Percentiles rank a stretch among this genome's conserved stretches.
Conservation (phyloP, 164 flowering plant genomes). For the Aristolochia contorta region DNA sequence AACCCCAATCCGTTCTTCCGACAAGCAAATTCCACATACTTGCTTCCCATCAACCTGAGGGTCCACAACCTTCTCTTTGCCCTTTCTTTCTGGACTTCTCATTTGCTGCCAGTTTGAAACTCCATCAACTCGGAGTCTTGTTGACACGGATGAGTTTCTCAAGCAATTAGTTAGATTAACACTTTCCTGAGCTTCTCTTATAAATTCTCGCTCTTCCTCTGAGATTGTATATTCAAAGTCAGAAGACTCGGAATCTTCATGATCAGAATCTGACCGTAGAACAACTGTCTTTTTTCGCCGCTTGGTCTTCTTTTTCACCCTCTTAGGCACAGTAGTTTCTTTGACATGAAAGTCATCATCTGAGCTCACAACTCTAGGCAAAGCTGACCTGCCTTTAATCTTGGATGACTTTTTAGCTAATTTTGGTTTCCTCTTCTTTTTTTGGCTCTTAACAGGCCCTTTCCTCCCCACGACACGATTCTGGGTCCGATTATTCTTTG, state of each 20-base stretch:
- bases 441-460: conserved; percentile 15
- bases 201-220: conserved; percentile 85
- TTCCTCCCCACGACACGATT: conserved; percentile 15
- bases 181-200: conserved; percentile 53
- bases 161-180: conserved; percentile 19
- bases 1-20: conserved; percentile 74
- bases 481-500: conserved; percentile 1
- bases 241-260: conserved; percentile 45
- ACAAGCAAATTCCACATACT: conserved; percentile 89
- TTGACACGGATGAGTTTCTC: conserved; percentile 32
- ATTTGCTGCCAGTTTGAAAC: conserved; percentile 14
- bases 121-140: conserved; percentile 15
- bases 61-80: conserved; percentile 62
- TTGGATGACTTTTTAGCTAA: conserved; percentile 12
- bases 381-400: conserved; percentile 9
- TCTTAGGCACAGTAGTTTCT: conserved; percentile 13
- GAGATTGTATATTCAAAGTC: conserved; percentile 70
- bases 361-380: conserved; percentile 22
- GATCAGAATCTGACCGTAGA: conserved; percentile 60
- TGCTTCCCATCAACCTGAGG: conserved; percentile 48
- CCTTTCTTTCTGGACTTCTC: conserved; percentile 36
- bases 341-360: conserved; percentile 23
- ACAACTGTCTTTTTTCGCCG: conserved; percentile 12
- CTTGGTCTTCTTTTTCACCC: conserved; percentile 8
- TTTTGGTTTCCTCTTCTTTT: conserved; percentile 28